Percentiles rank a stretch among this genome's conserved stretches.
phyloP scores from a whole-genome alignment of 345 rosid genomes.

The Eucalyptus sp. region DNA sequence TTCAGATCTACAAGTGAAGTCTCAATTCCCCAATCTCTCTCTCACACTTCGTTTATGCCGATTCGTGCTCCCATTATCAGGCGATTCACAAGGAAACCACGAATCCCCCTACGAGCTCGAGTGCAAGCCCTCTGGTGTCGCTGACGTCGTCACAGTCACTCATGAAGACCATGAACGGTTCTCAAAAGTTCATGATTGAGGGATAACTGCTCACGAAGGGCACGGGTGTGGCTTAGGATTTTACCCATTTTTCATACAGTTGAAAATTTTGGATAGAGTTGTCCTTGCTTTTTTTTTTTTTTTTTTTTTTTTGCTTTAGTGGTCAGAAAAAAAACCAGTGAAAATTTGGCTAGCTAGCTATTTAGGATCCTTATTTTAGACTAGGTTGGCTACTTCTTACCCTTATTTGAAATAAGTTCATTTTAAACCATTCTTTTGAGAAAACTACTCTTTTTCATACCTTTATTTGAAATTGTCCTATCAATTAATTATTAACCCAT shows the following conservation, averaged over 20 bases:
- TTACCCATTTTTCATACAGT: not conserved
- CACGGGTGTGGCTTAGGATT: not conserved
- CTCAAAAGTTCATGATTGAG: not conserved
- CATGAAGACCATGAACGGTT: not conserved
- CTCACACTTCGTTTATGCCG: not conserved
- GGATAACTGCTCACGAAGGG: not conserved
- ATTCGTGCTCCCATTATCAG: not conserved
- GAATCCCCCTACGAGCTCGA: not conserved
- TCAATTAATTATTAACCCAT: not conserved
- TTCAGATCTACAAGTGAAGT: not conserved
- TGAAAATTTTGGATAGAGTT: not conserved
- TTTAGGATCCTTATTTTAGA: not conserved
- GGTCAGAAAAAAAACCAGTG: too few species aligned
- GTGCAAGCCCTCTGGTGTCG: not conserved
- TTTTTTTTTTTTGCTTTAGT: too few species aligned
- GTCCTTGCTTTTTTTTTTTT: too few species aligned
- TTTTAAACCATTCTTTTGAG: not conserved
- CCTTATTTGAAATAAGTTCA: too few species aligned
- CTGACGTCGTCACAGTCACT: not conserved
- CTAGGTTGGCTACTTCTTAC: fast-evolving
- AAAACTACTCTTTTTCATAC: not conserved
- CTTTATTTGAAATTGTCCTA: too few species aligned
- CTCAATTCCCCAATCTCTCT: not conserved
- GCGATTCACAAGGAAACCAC: not conserved
- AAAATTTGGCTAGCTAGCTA: too few species aligned